These are phyloP conservation scores for Tetrahymena elliotti DNA, from an alignment of 73 alveolate species.

Conservation along the genomic window DNA sequence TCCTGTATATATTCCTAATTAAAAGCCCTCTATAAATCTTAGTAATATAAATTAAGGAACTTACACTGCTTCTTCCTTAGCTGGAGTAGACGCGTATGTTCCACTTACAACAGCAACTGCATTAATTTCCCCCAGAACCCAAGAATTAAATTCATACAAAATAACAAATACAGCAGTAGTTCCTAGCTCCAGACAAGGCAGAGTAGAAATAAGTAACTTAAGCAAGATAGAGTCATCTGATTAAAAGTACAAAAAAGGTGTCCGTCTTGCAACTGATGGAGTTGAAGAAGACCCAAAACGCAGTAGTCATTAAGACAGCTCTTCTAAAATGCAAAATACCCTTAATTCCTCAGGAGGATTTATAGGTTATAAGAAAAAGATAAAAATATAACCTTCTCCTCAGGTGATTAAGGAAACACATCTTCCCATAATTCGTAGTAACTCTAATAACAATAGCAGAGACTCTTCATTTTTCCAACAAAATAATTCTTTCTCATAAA, in stretches of 20 bases:
- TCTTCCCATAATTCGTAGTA: neutral
- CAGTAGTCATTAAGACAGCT: neutral
- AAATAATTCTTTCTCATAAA: neutral
- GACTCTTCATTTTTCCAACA: neutral
- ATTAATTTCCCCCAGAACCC: neutral
- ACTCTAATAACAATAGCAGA: neutral
- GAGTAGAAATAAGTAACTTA: neutral
- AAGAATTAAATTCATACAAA: neutral
- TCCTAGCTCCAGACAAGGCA: neutral
- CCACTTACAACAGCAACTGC: neutral
- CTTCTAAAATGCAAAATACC: neutral
- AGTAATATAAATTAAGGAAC: neutral
- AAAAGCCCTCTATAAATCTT: neutral
- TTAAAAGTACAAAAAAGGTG: neutral
- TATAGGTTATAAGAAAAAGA: neutral
- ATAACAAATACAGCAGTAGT: neutral
- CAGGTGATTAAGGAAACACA: neutral
- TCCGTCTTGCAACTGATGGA: neutral
- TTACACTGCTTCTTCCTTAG: neutral
- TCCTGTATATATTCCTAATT: neutral
- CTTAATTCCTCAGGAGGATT: neutral
- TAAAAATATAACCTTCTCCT: neutral
- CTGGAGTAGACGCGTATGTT: neutral
- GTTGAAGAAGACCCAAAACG: neutral
- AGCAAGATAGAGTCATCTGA: neutral